These are phyloP conservation scores for Sarocladiaceae sp. DNA, from an alignment of 2,329 filamentous ascomycete genomes.

Conservation along the genomic window DNA sequence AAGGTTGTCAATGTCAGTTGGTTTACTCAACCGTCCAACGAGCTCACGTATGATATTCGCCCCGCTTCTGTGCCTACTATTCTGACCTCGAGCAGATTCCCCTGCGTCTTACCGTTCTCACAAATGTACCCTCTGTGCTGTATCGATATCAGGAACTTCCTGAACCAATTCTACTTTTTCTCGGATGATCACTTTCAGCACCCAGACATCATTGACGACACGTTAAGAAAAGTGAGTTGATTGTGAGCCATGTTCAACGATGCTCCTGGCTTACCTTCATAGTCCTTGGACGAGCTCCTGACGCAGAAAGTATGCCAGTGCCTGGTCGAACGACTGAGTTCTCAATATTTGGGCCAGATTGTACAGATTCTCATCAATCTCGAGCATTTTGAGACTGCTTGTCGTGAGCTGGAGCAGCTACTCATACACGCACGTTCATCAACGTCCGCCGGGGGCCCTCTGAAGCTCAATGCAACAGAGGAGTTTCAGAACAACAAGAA, in stretches of 20 bases:
- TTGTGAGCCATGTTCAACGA: background rate
- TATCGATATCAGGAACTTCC: constrained; percentile 95
- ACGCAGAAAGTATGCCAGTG: constrained; percentile 88
- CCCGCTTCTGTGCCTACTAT: background rate
- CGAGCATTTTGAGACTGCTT: constrained; percentile 94
- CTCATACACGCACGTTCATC: constrained; percentile 82
- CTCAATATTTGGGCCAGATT: constrained; percentile 94
- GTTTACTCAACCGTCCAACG: constrained; percentile 75
- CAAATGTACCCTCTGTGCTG: constrained; percentile 99
- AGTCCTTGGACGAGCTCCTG: constrained; percentile 93
- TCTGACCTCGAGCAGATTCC: constrained; percentile 57
- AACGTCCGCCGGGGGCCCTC: constrained; percentile 72
- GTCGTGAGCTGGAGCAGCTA: constrained; percentile 80
- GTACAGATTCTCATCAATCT: constrained; percentile 98
- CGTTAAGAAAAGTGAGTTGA: constrained; percentile 64
- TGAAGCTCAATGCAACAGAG: constrained; percentile 77
- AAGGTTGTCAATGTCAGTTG: constrained; percentile 95
- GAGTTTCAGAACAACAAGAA: constrained; percentile 90
- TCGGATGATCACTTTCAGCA: constrained; percentile 94
- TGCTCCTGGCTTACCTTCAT: constrained; percentile 11
- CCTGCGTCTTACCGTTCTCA: constrained; percentile 93
- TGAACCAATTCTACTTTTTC: constrained; percentile 98
- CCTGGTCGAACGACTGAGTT: constrained; percentile 80
- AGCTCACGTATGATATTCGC: constrained; percentile 59
- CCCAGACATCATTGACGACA: constrained; percentile 84